Evolutionary conservation across 2,329 filamentous ascomycete species (phyloP).

Genomic region (Aquanectria penicillioides): DNA sequence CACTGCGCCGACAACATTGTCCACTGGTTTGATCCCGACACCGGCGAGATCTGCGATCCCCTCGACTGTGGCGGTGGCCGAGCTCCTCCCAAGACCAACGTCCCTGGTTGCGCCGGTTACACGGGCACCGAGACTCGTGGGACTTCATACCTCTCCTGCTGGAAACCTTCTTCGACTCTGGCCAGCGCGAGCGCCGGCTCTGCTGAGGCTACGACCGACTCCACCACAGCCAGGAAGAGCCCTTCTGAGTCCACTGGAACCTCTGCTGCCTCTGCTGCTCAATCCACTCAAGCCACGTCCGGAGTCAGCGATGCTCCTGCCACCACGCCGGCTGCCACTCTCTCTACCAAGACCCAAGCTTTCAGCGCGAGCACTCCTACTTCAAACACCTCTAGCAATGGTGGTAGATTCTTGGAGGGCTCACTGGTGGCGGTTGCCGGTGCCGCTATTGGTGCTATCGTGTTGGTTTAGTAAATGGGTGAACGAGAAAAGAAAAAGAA

Average conservation of each 20-base stretch:
- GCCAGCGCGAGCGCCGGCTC: background rate
- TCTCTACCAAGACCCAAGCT: slow-evolving; percentile 4
- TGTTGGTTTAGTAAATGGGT: slow-evolving; percentile 4
- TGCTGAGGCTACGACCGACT: background rate
- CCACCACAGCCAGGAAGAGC: background rate
- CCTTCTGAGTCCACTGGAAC: background rate
- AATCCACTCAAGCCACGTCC: background rate
- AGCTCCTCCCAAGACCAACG: slow-evolving; percentile 59
- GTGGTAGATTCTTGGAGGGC: background rate
- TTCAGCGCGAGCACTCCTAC: background rate
- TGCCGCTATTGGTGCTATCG: slow-evolving; percentile 15
- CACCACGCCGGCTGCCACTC: slow-evolving; percentile 15
- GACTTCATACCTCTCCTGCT: slow-evolving; percentile 31
- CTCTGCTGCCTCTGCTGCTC: background rate
- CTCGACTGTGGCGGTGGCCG: slow-evolving; percentile 65
- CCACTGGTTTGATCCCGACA: slow-evolving; percentile 57
- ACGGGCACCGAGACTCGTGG: slow-evolving; percentile 45
- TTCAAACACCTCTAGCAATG: slow-evolving; percentile 7
- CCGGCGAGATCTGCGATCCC: slow-evolving; percentile 61
- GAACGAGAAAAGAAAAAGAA: too few species aligned
- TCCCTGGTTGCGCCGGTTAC: slow-evolving; percentile 60
- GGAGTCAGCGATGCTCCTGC: background rate
- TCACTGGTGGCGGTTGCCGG: slow-evolving; percentile 9
- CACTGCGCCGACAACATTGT: slow-evolving; percentile 38
- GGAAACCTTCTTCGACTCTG: slow-evolving; percentile 19